Evolutionary conservation across 805 yeast species (phyloP), one percentile per base, ranked within the genome.

Genomic region (Candida berthetii): DNA sequence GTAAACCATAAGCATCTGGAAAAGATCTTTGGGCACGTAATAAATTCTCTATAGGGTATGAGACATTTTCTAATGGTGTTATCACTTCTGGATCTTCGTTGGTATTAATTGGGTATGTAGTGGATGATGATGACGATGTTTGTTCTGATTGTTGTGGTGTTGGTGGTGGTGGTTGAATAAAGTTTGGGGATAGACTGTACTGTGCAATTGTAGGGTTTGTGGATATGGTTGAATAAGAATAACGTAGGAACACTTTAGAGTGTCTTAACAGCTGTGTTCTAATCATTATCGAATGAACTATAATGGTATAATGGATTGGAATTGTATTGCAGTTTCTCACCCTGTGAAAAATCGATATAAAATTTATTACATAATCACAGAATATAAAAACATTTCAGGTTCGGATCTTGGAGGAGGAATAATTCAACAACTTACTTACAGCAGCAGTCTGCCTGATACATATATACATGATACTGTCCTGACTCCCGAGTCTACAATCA

Each of bases 1-100:
- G 57, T 4, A 55, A 38, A 7, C 52, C 50, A 36, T 52, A 38
- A 34, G 50, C 49, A 35, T 59, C 41, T 3, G 52, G 47, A 15
- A 59, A 54, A 6, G 54, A 43, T 8, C 42, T 18, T 17, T 42
- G 42, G 33, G 52, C 50, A 8, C 39, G 37, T 3, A 41, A 25
- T 2, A 55, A 42, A 20, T 50, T 49, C 4, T 20, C 20, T 1
- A 49, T 32, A 50, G 49, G 18, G 36, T 38, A 31, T 44, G 43
- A 28, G 4, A 27, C n/a, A 5, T 27, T 9, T 9, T 27, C 29
- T 27, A 27, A 27, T 11, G 29, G 29, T 27, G 4, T 8, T 11
- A 27, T 27, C 13, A 4, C 29, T 13, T 27, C 24, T 4, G 49
- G 53, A 16, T 49, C 50, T n/a, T 37, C 41, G 2, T 32, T 28